phyloP scores from a whole-genome alignment of 2,329 filamentous ascomycete species.

The Colletotrichum somersetense region DNA sequence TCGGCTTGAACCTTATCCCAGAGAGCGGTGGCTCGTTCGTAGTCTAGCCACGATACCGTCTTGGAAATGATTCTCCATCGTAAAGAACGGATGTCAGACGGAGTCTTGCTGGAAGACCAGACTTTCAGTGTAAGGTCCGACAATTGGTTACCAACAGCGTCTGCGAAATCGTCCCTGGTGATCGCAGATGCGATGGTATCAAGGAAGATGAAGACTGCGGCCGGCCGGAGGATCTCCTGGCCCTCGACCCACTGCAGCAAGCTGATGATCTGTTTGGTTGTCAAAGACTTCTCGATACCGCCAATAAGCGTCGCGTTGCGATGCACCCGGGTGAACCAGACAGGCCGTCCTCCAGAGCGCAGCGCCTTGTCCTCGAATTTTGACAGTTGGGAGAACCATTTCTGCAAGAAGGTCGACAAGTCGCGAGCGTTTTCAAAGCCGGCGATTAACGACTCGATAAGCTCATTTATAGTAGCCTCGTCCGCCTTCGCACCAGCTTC shows the following conservation, averaged over 20 bases:
- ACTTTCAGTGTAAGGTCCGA: conserved; percentile 52
- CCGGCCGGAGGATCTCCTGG: conserved; percentile 48
- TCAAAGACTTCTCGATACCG: conserved; percentile 58
- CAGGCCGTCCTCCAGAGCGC: conserved; percentile 31
- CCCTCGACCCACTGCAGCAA: conserved; percentile 58
- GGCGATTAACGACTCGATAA: conserved; percentile 58
- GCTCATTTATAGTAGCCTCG: conserved; percentile 47
- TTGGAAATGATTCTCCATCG: conserved; percentile 57
- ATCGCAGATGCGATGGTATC: conserved; percentile 59
- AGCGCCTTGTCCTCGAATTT: conserved; percentile 47
- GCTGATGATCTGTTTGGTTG: conserved; percentile 57
- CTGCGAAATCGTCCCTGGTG: conserved; percentile 56
- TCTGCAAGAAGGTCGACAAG: conserved; percentile 59
- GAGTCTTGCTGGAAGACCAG: conserved; percentile 46
- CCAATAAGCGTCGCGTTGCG: conserved; percentile 26
- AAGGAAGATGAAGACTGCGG: conserved; percentile 57
- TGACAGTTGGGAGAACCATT: conserved; percentile 61
- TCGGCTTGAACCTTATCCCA: conserved; percentile 52
- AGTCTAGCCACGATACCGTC: conserved; percentile 52
- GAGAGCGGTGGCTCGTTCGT: conserved; percentile 48
- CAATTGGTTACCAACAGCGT: conserved; percentile 56
- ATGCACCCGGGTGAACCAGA: conserved; percentile 47
- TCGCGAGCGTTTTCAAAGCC: conserved; percentile 60
- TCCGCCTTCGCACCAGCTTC: conserved; percentile 39
- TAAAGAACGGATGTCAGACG: conserved; percentile 50